Evolutionary conservation across 352 stramenopile genomes (phyloP), one percentile per base, ranked within the genome.

Genomic region (Elongisporangium undulatum): DNA sequence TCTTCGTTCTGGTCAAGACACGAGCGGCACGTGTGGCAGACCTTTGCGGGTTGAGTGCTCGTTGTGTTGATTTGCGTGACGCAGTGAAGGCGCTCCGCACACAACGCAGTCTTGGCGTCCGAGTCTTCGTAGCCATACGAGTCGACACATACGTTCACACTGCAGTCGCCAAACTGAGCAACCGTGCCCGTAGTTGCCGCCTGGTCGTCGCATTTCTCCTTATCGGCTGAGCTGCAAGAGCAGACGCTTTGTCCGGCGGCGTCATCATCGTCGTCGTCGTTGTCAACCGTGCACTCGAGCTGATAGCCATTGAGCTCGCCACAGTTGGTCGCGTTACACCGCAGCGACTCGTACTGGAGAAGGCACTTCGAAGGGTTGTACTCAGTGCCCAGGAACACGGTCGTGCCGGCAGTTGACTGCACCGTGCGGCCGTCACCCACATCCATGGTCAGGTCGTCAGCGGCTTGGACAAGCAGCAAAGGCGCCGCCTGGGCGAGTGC

Each of bases 1-100:
- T 67, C 72, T 60, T 88, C 77, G 66, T 90, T 89, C 72, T 90
- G 80, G 12, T 74, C 71, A 53, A 89, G 88, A 67, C 83, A 92
- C 61, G 79, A 90, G 65, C 84, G 82, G 66, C 83, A 92, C 64
- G 83, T 92, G 75, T 90, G 80, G 68, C 83, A 92, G 55, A 91
- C 88, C 54, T 79, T 68, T 1, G 77, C 79, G 4, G 75, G 74
- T 56, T 83, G 60, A 6, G 76, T 83, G 1, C 74, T 81, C 17
- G 66, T 79, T 29, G 83, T 85, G 70, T 90, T 86, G 55, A 85
- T 58, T 53, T 90, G 78, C 66, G 84, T 69, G 6, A 92, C 69
- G 51, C 83, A 92, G 64, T 89, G 77, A 12, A 92, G 54, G 61
- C 80, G 79, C 64, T 92, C 83, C 21, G 79, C 78, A 52, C 83